These are phyloP conservation scores for Suillus spraguei DNA, from an alignment of 768 basidiomycete species.

Conservation along the genomic window DNA sequence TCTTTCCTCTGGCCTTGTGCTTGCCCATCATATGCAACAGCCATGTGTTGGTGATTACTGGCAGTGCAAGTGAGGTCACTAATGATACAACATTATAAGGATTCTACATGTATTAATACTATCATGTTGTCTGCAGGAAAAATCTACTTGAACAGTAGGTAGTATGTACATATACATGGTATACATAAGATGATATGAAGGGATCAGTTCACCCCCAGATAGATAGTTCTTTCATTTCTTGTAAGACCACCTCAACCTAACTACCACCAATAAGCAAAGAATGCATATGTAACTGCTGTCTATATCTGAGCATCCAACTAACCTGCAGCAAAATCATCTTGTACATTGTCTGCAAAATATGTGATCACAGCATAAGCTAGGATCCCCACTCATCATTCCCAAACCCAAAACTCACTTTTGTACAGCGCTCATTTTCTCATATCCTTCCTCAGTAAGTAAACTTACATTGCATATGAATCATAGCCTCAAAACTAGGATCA, in stretches of 20 bases:
- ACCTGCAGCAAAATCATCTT: conserved; percentile 97
- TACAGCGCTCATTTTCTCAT: conserved; percentile 94
- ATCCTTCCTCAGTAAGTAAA: conserved; percentile 99
- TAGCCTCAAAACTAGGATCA: conserved; percentile 98
- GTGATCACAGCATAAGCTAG: conserved; percentile 37
- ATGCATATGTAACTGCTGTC: not conserved
- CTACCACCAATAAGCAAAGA: conserved; percentile 8
- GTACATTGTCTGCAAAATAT: conserved; percentile 86
- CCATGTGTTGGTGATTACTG: too few relatives aligned
- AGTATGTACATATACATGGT: not conserved
- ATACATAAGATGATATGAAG: not conserved
- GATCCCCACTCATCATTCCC: not conserved
- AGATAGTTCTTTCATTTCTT: conserved; percentile 94
- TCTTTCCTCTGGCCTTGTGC: too few relatives aligned
- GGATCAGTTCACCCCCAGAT: conserved; percentile 73
- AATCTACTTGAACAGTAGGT: not conserved
- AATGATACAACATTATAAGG: not conserved
- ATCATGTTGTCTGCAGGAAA: not conserved
- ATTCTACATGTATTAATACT: not conserved
- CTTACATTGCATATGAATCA: conserved; percentile 97
- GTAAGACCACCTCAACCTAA: conserved; percentile 93
- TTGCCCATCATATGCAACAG: too few relatives aligned
- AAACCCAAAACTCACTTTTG: conserved; percentile 59
- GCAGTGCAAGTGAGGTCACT: not conserved
- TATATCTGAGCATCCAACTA: conserved; percentile 90